Base-by-base conservation (phyloP, 2,329 filamentous ascomycete species). In the Pseudocercospora cruenta region DNA sequence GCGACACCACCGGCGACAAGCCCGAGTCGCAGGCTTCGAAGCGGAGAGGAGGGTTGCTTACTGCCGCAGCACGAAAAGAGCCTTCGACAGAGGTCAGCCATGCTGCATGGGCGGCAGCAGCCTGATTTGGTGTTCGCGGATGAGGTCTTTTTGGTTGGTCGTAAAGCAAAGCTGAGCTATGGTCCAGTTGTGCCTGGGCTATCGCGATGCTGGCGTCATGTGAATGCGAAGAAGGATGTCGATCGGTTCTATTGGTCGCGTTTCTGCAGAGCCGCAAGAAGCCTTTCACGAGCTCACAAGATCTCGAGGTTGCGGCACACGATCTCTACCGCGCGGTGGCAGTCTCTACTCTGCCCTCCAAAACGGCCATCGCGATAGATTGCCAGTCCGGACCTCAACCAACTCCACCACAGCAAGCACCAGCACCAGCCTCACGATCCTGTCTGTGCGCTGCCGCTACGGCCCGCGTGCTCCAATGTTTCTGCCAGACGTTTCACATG, bases 61-160 rank as follows among this genome's bases (percentile, higher is more conserved):
- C 75, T 70, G 8, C 71, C 71, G 69, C 76, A 78, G 65, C 76
- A 78, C 60, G 65, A 72, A 70, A 77, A 78, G 64, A 77, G 64
- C 64, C 65, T 69, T 59, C 72, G 69, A 69, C 73, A 77, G 51
- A 76, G 62, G 64, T 74, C 71, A 63, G 71, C 74, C 72, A 77
- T 75, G 68, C 45, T 70, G 62, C 45, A 58, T 66, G 60, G 66
- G 68, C 67, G 67, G 36, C 36, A 39, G 36, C 67, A 68, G 65
- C 61, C 39, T 63, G 43, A n/a, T 43, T 33, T 47, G 28, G 39
- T 31, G 33, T 24, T 62, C 28, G 33, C 19, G 22, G 60, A n/a
- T 64, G 62, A 45, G 26, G 61, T 51, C 12, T 31, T 63, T 53
- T 39, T 26, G 61, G 47, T 51, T 51, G 51, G 51, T 54, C 51